These are phyloP conservation scores for Vigna nakashimae DNA, from an alignment of 306 rosid species.

Conservation along the genomic window DNA sequence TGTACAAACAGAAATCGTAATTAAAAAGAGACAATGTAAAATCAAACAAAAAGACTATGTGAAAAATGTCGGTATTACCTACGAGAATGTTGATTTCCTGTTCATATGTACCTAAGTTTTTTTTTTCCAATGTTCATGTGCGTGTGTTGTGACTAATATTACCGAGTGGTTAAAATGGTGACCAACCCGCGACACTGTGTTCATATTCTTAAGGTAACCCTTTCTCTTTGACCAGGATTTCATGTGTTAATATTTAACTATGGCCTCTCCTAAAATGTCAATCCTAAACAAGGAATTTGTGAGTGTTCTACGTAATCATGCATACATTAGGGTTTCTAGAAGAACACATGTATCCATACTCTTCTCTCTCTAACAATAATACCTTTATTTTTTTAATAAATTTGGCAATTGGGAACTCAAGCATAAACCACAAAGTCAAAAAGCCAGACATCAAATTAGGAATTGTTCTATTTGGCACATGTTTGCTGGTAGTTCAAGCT, in stretches of 20 bases:
- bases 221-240: slow-evolving; percentile 39
- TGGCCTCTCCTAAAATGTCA: slow-evolving; percentile 50
- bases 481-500: slow-evolving; percentile 27
- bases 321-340: slow-evolving; percentile 56
- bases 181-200: slow-evolving; percentile 68
- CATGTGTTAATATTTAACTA: slow-evolving; percentile 44
- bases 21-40: neutral
- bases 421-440: neutral
- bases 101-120: neutral
- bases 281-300: slow-evolving; percentile 71
- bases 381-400: slow-evolving; percentile 2
- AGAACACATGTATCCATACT: slow-evolving; percentile 31
- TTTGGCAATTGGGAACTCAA: slow-evolving; percentile 9
- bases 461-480: neutral
- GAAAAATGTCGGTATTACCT: slow-evolving; percentile 22
- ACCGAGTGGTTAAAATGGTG: slow-evolving; percentile 79
- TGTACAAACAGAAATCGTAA: neutral
- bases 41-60: neutral
- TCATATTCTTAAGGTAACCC: slow-evolving; percentile 1
- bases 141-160: slow-evolving; percentile 39
- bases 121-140: neutral
- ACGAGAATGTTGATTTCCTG: slow-evolving; percentile 6
- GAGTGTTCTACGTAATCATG: slow-evolving; percentile 36
- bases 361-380: slow-evolving; percentile 23
- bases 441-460: neutral